Conservation (phyloP, 179 eudicot species). For the Carnegiea gigantea region DNA sequence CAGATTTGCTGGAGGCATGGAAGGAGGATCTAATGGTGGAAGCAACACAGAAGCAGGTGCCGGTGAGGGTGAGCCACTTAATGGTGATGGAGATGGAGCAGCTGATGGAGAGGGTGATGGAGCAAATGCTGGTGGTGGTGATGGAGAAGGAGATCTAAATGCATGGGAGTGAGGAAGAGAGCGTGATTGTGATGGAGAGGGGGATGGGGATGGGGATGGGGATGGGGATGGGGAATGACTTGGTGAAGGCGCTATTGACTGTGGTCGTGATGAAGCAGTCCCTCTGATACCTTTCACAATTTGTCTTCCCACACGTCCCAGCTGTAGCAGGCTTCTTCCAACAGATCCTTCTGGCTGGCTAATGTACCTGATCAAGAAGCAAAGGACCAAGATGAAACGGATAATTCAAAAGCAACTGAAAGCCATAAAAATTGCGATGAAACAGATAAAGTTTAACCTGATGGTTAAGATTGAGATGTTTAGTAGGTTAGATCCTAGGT, state of each 20-base stretch:
- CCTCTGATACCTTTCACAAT: background rate
- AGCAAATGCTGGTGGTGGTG: constrained; percentile 16
- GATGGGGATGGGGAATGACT: constrained; percentile 12
- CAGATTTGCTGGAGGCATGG: constrained; percentile 14
- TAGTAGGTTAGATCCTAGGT: background rate
- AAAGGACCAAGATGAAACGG: background rate
- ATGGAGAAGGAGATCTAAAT: background rate
- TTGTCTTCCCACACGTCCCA: background rate
- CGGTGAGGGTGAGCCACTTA: background rate
- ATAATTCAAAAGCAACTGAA: background rate
- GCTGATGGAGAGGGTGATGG: constrained; percentile 26
- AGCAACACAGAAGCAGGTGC: constrained; percentile 16
- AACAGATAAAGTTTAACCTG: too few relatives aligned
- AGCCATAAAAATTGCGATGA: too few relatives aligned
- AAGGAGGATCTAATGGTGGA: constrained; percentile 1
- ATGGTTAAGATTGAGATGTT: background rate
- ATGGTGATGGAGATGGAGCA: constrained; percentile 30
- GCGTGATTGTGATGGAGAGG: constrained; percentile 16
- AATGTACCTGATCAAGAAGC: constrained; percentile 28
- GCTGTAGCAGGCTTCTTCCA: constrained; percentile 29
- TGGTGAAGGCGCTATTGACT: background rate
- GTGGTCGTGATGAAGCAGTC: background rate
- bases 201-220: constrained; percentile 19
- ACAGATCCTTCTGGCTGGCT: background rate
- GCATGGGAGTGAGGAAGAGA: background rate